phyloP scores from a whole-genome alignment of 805 yeast species.

The Teunomyces pallodes region DNA sequence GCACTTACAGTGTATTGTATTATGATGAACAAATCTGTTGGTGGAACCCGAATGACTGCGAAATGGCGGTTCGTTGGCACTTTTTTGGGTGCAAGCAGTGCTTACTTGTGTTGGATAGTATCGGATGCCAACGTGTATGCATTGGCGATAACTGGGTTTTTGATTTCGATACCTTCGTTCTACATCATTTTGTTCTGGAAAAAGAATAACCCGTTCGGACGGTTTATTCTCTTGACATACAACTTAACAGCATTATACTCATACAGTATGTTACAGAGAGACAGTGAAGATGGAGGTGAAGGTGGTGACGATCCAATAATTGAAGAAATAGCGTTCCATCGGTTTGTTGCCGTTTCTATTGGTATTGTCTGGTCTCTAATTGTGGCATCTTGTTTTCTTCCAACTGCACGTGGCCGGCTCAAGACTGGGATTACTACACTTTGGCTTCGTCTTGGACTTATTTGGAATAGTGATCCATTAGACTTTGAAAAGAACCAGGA shows the following conservation, averaged over 20 bases:
- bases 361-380: conserved; percentile 78
- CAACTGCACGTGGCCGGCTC: conserved; percentile 71
- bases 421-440: conserved; percentile 62
- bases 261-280: conserved; percentile 61
- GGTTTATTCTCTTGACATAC: conserved; percentile 71
- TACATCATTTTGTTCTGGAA: conserved; percentile 69
- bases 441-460: conserved; percentile 78
- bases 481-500: conserved; percentile 30
- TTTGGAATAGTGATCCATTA: conserved; percentile 77
- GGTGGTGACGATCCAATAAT: conserved; percentile 70
- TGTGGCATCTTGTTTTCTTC: conserved; percentile 64
- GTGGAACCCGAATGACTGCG: conserved; percentile 79
- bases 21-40: conserved; percentile 80
- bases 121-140: conserved; percentile 54
- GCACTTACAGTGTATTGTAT: conserved; percentile 76
- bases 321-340: conserved; percentile 72
- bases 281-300: conserved; percentile 58
- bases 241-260: conserved; percentile 77
- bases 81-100: conserved; percentile 63
- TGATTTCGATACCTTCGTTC: conserved; percentile 47
- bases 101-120: conserved; percentile 57
- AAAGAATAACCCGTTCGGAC: conserved; percentile 58
- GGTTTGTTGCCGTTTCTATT: conserved; percentile 66
- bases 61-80: conserved; percentile 77
- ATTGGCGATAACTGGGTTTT: conserved; percentile 49